These are phyloP conservation scores for Penicillium thymicola DNA, from an alignment of 2,329 filamentous ascomycete species.

Conservation along the genomic window DNA sequence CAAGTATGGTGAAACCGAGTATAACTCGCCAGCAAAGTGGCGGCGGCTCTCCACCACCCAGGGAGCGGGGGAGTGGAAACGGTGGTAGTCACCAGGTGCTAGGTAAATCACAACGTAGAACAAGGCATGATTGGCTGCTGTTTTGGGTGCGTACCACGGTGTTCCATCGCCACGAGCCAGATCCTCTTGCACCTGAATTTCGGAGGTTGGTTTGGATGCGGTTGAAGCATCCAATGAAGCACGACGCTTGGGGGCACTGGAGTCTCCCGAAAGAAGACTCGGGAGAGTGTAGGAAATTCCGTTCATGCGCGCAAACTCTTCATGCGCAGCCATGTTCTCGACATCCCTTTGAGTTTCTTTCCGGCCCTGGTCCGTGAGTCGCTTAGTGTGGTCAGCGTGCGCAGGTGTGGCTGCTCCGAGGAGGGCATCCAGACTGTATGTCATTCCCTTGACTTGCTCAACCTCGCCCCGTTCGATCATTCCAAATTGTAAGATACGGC, in stretches of 20 bases:
- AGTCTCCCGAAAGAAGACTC: slow-evolving; percentile 71
- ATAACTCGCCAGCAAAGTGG: slow-evolving; percentile 97
- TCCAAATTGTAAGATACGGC: slow-evolving; percentile 86
- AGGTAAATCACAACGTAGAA: slow-evolving; percentile 97
- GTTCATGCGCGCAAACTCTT: slow-evolving; percentile 92
- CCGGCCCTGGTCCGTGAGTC: slow-evolving; percentile 31
- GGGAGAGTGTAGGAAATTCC: slow-evolving; percentile 94
- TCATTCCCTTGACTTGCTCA: slow-evolving; percentile 98
- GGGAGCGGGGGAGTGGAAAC: slow-evolving; percentile 90
- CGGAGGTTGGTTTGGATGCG: slow-evolving; percentile 63
- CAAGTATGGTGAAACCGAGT: slow-evolving; percentile 90
- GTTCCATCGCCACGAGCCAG: slow-evolving; percentile 64
- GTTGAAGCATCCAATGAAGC: slow-evolving; percentile 71
- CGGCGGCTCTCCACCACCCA: slow-evolving; percentile 94
- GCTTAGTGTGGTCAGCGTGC: slow-evolving; percentile 39
- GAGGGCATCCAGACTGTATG: slow-evolving; percentile 90
- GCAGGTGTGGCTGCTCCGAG: slow-evolving; percentile 62
- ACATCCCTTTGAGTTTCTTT: slow-evolving; percentile 44
- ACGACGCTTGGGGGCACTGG: slow-evolving; percentile 45
- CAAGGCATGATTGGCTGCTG: slow-evolving; percentile 62
- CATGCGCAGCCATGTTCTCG: slow-evolving; percentile 71
- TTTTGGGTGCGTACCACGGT: slow-evolving; percentile 68
- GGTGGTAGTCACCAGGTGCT: slow-evolving; percentile 95
- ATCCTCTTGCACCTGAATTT: slow-evolving; percentile 79
- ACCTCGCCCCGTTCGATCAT: slow-evolving; percentile 90